phyloP scores from a whole-genome alignment of 1,284 basidiomycete genomes.

The Afroboletus lepidellus region DNA sequence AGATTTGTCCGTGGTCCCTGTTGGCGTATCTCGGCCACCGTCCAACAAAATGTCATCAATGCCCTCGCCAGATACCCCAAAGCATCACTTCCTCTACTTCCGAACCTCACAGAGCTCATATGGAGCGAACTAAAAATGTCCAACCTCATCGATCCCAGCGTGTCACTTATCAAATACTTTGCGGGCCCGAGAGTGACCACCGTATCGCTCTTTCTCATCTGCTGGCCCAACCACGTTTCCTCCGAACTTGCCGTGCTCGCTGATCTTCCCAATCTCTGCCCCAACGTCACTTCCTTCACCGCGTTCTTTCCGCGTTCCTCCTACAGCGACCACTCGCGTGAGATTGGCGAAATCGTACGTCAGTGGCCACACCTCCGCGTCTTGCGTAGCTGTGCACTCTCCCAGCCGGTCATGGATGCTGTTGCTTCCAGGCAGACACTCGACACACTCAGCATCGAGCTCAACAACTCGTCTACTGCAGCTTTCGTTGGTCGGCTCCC shows the following conservation, averaged over 20 bases:
- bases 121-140: slow-evolving; percentile 31
- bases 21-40: slow-evolving; percentile 14
- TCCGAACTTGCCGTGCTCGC: slow-evolving; percentile 24
- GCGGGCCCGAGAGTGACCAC: slow-evolving; percentile 21
- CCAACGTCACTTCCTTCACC: slow-evolving; percentile 27
- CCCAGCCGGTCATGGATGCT: slow-evolving; percentile 25
- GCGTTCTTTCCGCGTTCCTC: slow-evolving; percentile 29
- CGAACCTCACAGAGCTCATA: slow-evolving; percentile 28
- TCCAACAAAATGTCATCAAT: slow-evolving; percentile 25
- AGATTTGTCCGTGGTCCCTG: slow-evolving; percentile 24
- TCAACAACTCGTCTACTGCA: slow-evolving; percentile 25
- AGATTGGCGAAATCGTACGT: slow-evolving; percentile 26
- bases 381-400: slow-evolving; percentile 23
- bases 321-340: slow-evolving; percentile 25
- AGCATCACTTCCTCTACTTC: slow-evolving; percentile 24
- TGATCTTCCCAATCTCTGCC: slow-evolving; percentile 22
- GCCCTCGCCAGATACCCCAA: slow-evolving; percentile 15
- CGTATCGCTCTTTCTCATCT: slow-evolving; percentile 24
- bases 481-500: slow-evolving; percentile 23
- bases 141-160: slow-evolving; percentile 26
- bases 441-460: slow-evolving; percentile 26
- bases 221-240: slow-evolving; percentile 24
- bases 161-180: slow-evolving; percentile 28
- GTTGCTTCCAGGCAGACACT: slow-evolving; percentile 12
- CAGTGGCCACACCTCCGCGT: slow-evolving; percentile 20